These are phyloP conservation scores for Gastrolobium bilobum DNA, from an alignment of 306 rosid species.

Conservation along the genomic window DNA sequence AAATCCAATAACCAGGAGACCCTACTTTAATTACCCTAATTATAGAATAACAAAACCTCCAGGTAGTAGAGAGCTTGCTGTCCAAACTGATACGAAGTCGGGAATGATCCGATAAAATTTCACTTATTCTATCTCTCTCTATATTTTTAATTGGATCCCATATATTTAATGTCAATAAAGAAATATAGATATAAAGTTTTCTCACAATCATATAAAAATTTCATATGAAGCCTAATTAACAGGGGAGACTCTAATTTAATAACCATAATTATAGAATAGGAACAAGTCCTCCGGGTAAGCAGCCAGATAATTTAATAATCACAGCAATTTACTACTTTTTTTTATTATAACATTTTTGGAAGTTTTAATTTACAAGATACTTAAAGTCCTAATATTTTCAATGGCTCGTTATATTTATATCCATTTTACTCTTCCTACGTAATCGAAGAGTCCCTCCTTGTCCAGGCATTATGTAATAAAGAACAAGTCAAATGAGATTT, in stretches of 20 bases:
- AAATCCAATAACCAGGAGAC: background rate
- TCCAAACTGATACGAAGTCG: too few relatives aligned
- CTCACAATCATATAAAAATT: too few relatives aligned
- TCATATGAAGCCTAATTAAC: too few relatives aligned
- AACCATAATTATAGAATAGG: too few relatives aligned
- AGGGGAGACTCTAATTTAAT: background rate
- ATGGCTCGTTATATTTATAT: background rate
- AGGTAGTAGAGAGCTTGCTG: background rate
- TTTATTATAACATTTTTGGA: background rate
- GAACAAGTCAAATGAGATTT: conserved; percentile 24
- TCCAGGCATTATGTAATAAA: conserved; percentile 31
- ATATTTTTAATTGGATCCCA: too few relatives aligned
- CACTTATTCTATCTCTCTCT: too few relatives aligned
- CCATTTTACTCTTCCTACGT: background rate
- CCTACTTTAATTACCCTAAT: background rate
- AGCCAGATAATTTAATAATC: background rate
- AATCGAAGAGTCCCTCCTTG: background rate
- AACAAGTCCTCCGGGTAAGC: background rate
- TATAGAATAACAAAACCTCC: background rate
- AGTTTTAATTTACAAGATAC: background rate
- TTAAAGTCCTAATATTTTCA: background rate
- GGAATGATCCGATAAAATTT: too few relatives aligned
- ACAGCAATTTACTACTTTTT: background rate
- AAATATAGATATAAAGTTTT: too few relatives aligned
- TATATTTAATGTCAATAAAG: too few relatives aligned